phyloP scores from a whole-genome alignment of 441 rosid genomes.

The Pelargonium fulgidum region DNA sequence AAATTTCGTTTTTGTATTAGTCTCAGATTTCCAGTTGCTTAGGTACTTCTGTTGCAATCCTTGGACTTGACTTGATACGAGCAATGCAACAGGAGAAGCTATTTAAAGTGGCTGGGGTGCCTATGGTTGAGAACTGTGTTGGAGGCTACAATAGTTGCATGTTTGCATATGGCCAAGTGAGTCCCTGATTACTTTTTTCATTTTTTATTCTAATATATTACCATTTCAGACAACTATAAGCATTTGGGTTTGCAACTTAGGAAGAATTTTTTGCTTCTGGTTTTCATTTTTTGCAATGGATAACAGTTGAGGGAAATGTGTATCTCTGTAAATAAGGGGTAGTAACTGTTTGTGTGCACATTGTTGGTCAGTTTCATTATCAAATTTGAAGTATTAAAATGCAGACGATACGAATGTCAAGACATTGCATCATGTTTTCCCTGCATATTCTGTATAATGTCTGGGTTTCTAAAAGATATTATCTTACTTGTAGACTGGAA shows the following conservation, averaged over 20 bases:
- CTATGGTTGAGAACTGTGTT: conserved; percentile 94
- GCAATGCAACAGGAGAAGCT: conserved; percentile 55
- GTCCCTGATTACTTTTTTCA: conserved; percentile 18
- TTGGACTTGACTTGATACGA: conserved; percentile 9
- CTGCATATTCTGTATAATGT: not conserved
- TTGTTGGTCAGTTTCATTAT: not conserved
- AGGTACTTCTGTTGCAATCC: not conserved
- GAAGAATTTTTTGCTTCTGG: not conserved
- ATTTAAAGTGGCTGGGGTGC: conserved; percentile 89
- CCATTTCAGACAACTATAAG: not conserved
- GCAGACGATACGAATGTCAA: conserved; percentile 1
- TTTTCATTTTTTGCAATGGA: not conserved
- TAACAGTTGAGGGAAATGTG: not conserved
- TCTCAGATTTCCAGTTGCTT: not conserved
- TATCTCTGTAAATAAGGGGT: not conserved
- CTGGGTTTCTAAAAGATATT: not conserved
- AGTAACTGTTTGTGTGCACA: not conserved
- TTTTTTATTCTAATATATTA: not conserved
- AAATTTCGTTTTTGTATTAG: not conserved
- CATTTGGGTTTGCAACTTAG: not conserved
- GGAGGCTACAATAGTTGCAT: conserved; percentile 97
- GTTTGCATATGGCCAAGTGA: conserved; percentile 98
- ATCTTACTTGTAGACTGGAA: conserved; percentile 65
- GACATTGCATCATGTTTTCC: not conserved
- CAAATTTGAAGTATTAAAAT: not conserved